phyloP scores from a whole-genome alignment of 2,329 filamentous ascomycete genomes.

The Sporothrix luriei region DNA sequence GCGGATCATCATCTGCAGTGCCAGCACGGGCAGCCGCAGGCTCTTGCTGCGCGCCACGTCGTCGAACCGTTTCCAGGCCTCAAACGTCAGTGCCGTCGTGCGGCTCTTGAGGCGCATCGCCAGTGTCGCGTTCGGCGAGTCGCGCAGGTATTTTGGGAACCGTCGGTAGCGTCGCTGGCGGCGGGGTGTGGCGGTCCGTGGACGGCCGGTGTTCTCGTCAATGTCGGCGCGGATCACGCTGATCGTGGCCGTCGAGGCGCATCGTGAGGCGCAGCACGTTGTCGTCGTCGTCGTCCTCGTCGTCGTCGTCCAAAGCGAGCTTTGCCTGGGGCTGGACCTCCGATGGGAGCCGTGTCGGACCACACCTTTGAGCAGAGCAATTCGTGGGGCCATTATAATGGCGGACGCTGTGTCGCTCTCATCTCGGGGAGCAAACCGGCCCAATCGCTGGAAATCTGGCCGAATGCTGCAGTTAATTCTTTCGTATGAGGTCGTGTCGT shows the following conservation, averaged over 20 bases:
- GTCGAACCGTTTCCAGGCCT: slow-evolving; percentile 34
- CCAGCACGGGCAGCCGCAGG: slow-evolving; percentile 38
- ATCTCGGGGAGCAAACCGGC: slow-evolving; percentile 33
- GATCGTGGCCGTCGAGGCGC: neutral
- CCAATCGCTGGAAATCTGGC: neutral
- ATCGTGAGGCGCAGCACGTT: neutral
- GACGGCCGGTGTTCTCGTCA: neutral
- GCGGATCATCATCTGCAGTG: slow-evolving; percentile 38
- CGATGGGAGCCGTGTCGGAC: slow-evolving; percentile 20
- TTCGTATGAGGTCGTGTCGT: neutral
- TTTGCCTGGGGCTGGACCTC: neutral
- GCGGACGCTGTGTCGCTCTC: slow-evolving; percentile 31
- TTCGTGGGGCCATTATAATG: slow-evolving; percentile 39
- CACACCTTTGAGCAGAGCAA: slow-evolving; percentile 35
- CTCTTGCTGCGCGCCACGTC: slow-evolving; percentile 36
- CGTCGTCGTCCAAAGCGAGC: neutral
- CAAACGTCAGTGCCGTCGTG: slow-evolving; percentile 31
- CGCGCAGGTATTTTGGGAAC: slow-evolving; percentile 33
- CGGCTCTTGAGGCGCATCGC: slow-evolving; percentile 33
- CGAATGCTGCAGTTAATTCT: neutral
- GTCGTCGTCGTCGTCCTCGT: neutral
- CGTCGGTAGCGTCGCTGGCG: slow-evolving; percentile 15
- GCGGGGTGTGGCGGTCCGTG: neutral
- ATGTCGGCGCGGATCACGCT: slow-evolving; percentile 24
- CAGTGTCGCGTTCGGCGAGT: slow-evolving; percentile 35